A percentile compares a stretch with the other conserved stretches of the same genome.
These are phyloP conservation scores for Rubia balearica DNA, from an alignment of 305 asterid genomes.

Conservation along the genomic window DNA sequence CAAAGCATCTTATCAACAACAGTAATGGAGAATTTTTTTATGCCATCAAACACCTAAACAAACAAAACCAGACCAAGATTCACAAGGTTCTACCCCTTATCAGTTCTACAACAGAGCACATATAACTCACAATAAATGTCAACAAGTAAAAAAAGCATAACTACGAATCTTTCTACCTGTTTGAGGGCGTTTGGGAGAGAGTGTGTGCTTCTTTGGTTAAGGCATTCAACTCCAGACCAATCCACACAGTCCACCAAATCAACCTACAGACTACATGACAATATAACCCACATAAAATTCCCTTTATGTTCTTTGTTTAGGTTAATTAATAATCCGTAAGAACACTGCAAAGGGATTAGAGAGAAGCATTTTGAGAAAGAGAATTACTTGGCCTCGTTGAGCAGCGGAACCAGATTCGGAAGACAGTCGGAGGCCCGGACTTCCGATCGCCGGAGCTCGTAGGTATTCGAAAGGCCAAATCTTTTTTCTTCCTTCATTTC, in stretches of 20 bases:
- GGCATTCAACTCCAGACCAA: constrained; percentile 93
- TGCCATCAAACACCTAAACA: too few relatives aligned
- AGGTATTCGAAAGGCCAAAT: too few relatives aligned
- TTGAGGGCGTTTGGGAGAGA: constrained; percentile 55
- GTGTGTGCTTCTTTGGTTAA: constrained; percentile 57
- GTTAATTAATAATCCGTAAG: background rate
- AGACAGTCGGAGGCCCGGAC: constrained; percentile 27
- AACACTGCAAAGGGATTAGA: background rate
- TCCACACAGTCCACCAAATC: constrained; percentile 79
- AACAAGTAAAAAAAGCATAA: background rate
- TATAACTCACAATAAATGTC: too few relatives aligned
- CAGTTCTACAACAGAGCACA: too few relatives aligned
- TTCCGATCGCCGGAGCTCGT: too few relatives aligned
- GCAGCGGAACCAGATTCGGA: constrained; percentile 57
- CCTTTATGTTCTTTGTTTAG: background rate
- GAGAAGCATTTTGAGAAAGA: background rate
- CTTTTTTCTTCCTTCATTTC: too few relatives aligned
- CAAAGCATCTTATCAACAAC: too few relatives aligned
- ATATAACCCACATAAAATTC: constrained; percentile 1
- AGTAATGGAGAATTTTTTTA: too few relatives aligned
- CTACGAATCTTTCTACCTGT: constrained; percentile 36
- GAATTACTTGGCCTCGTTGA: constrained; percentile 50
- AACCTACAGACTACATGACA: constrained; percentile 47
- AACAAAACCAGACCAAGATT: too few relatives aligned
- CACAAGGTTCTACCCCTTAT: too few relatives aligned